Conservation (phyloP, 805 yeast genomes). For the Monosporozyma aerobia region DNA sequence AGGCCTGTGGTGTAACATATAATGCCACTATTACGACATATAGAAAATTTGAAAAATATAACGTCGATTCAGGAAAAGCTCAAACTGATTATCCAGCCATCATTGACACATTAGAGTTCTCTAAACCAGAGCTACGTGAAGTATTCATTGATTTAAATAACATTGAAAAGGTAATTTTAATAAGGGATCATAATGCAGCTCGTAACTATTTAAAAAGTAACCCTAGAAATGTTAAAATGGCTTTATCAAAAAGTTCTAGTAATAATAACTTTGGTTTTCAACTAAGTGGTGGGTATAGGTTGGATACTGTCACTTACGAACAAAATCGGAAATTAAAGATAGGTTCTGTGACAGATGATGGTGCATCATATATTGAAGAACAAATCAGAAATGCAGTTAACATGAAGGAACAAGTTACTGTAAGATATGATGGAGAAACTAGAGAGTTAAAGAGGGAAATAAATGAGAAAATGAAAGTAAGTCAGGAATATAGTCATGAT, state of each 20-base stretch:
- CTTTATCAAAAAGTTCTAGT: slow-evolving; percentile 31
- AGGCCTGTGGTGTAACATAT: slow-evolving; percentile 25
- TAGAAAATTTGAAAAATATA: slow-evolving; percentile 31
- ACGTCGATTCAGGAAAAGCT: slow-evolving; percentile 41
- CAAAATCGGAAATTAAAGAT: slow-evolving; percentile 15
- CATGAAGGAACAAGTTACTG: slow-evolving; percentile 24
- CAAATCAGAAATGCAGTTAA: slow-evolving; percentile 13
- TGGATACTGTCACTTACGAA: slow-evolving; percentile 46
- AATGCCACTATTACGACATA: slow-evolving; percentile 42
- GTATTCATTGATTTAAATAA: slow-evolving; percentile 53
- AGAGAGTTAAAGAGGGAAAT: slow-evolving; percentile 6
- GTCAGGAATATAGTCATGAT: slow-evolving; percentile 22
- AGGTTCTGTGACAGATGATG: slow-evolving; percentile 15
- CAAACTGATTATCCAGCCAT: slow-evolving; percentile 36
- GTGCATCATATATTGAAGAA: slow-evolving; percentile 14
- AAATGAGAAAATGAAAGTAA: slow-evolving; percentile 19
- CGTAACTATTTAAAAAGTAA: slow-evolving; percentile 33
- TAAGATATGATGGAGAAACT: slow-evolving; percentile 8
- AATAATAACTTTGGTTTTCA: slow-evolving; percentile 38
- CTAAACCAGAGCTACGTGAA: slow-evolving; percentile 45
- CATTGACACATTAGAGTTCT: slow-evolving; percentile 51
- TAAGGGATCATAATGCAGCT: slow-evolving; percentile 44
- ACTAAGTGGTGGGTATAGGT: slow-evolving; percentile 38
- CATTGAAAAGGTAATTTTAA: slow-evolving; percentile 51
- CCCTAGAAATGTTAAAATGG: slow-evolving; percentile 34